Conservation (phyloP, 139 green algal species). For the Pleodorina starrii region DNA sequence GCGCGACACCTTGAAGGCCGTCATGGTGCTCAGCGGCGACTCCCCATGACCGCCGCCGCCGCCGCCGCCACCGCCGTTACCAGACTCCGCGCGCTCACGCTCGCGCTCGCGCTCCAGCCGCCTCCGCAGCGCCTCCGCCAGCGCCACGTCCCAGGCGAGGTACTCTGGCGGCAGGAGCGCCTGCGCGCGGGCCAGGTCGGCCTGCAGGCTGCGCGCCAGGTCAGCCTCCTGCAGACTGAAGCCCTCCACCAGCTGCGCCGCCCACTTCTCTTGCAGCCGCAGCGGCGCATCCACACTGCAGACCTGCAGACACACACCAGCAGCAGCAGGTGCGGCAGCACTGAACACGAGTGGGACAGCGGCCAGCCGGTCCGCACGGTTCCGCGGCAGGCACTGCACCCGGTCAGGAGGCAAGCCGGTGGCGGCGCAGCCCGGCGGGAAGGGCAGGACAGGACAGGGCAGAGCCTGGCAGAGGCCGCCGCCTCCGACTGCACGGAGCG, state of each 20-base stretch:
- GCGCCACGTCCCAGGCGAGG: conserved; percentile 4
- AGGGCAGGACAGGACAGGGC: too few relatives aligned
- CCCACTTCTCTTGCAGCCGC: conserved; percentile 54
- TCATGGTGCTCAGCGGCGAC: neutral
- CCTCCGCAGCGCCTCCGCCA: conserved; percentile 28
- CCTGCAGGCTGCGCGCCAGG: conserved; percentile 25
- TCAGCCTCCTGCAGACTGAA: conserved; percentile 37
- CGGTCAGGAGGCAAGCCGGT: too few relatives aligned
- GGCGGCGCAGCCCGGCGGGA: too few relatives aligned
- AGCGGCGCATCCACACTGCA: conserved; percentile 45
- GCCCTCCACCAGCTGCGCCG: conserved; percentile 5
- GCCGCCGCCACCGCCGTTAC: neutral
- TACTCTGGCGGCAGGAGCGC: conserved; percentile 26
- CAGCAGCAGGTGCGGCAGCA: too few relatives aligned
- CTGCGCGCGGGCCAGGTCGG: neutral
- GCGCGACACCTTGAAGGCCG: conserved; percentile 44
- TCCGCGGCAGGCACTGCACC: too few relatives aligned
- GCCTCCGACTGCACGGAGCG: too few relatives aligned
- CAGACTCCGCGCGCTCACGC: neutral
- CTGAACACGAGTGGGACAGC: too few relatives aligned
- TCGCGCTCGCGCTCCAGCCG: neutral
- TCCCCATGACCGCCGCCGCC: neutral
- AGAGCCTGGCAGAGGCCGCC: too few relatives aligned
- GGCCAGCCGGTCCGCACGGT: too few relatives aligned
- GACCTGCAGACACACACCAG: conserved; percentile 34